phyloP scores from a whole-genome alignment of 768 basidiomycete species.

The Trametes gibbosa region DNA sequence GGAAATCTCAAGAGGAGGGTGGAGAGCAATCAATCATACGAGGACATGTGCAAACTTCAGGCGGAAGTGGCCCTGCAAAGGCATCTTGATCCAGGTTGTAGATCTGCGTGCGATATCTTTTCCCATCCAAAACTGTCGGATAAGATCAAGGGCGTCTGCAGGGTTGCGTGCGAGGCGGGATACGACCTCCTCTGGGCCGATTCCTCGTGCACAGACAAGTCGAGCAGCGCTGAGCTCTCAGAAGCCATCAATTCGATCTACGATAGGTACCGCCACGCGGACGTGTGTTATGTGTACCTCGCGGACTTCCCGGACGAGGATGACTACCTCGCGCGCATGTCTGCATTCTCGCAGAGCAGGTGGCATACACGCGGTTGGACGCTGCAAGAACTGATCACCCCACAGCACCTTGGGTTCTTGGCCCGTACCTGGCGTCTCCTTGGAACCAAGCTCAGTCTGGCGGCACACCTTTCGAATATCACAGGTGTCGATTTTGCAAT shows the following conservation, averaged over 20 bases:
- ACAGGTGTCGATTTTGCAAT: neutral
- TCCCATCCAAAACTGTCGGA: neutral
- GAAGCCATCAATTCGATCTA: slow-evolving; percentile 1
- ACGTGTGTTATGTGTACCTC: neutral
- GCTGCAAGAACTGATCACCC: neutral
- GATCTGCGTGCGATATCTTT: neutral
- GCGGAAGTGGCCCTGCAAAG: too few species aligned
- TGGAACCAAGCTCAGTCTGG: neutral
- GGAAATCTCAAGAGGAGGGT: neutral
- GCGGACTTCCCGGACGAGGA: neutral
- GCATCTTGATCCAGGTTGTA: too few species aligned
- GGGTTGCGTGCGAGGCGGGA: neutral
- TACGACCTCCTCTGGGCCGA: neutral
- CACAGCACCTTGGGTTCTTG: neutral
- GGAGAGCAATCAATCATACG: slow-evolving; percentile 3
- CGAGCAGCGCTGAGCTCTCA: slow-evolving; percentile 5
- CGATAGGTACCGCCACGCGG: neutral
- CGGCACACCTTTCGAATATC: neutral
- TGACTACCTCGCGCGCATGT: neutral
- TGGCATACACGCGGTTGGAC: too few species aligned
- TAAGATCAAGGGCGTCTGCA: neutral
- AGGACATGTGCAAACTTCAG: neutral
- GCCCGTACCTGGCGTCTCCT: neutral
- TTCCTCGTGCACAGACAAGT: slow-evolving; percentile 6
- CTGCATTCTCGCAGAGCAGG: neutral